Evolutionary conservation across 371 early-diverging fungal species (phyloP).

Genomic region (Mycotypha africana): DNA sequence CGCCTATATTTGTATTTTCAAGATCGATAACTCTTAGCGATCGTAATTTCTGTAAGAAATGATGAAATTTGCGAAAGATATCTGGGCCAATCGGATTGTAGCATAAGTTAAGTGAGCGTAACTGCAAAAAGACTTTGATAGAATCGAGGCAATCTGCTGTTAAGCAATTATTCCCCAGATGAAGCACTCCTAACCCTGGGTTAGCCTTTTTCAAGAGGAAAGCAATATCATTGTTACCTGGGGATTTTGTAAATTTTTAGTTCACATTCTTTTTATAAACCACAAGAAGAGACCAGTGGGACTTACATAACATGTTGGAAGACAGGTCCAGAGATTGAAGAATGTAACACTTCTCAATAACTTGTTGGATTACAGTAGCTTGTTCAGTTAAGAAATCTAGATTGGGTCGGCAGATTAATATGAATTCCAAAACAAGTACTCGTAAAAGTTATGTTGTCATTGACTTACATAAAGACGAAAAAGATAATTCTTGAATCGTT

Average conservation of each 20-base stretch:
- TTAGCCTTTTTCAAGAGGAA: slow-evolving; percentile 3
- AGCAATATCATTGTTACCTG: no score
- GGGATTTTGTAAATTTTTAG: not conserved
- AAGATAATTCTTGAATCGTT: not conserved
- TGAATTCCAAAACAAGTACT: no score
- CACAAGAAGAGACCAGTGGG: not conserved
- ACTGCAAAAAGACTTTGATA: not conserved
- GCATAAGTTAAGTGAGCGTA: not conserved
- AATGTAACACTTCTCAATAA: slow-evolving; percentile 8
- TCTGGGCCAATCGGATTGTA: slow-evolving; percentile 22
- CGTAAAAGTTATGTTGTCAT: no score
- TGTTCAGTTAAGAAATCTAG: slow-evolving; percentile 4
- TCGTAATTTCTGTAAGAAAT: slow-evolving; percentile 3
- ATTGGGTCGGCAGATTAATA: no score
- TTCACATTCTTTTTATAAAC: not conserved
- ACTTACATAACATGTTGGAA: slow-evolving; percentile 20
- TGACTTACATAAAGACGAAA: slow-evolving; percentile 1
- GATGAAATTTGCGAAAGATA: slow-evolving; percentile 4
- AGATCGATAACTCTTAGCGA: slow-evolving; percentile 8
- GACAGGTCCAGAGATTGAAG: slow-evolving; percentile 13
- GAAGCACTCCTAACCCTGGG: slow-evolving; percentile 8
- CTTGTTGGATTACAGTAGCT: slow-evolving; percentile 3
- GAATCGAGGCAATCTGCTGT: slow-evolving; percentile 4
- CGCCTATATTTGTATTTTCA: slow-evolving; percentile 16
- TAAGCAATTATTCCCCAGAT: slow-evolving; percentile 21